Conservation (phyloP, 129 eudicot genomes). For the Heracleum sosnowskyi region DNA sequence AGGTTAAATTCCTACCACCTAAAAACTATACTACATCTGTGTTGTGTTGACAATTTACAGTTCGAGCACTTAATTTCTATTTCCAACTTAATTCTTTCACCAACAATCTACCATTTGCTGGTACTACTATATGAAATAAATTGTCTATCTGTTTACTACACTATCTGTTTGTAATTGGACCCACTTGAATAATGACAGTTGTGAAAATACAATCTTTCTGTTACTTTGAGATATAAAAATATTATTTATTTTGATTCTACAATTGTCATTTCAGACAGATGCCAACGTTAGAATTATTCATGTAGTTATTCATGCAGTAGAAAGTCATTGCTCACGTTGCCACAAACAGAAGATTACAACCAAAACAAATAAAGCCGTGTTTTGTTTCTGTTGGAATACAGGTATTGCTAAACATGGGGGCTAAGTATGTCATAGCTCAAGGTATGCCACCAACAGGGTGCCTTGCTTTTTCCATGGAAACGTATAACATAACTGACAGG, state of each 20-base stretch:
- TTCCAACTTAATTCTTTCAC: neutral
- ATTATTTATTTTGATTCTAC: too few relatives aligned
- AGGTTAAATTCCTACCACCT: conserved; percentile 30
- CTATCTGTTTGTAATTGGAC: neutral
- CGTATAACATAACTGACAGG: conserved; percentile 35
- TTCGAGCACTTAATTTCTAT: neutral
- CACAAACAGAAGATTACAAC: too few relatives aligned
- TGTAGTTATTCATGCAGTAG: too few relatives aligned
- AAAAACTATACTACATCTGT: neutral
- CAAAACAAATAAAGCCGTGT: neutral
- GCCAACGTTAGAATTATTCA: too few relatives aligned
- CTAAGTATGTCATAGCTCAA: conserved; percentile 69
- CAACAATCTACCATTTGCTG: neutral
- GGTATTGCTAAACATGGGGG: conserved; percentile 66
- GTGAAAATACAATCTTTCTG: too few relatives aligned
- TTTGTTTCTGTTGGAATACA: conserved; percentile 8
- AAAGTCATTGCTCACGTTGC: too few relatives aligned
- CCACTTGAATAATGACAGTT: neutral
- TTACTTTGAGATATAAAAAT: too few relatives aligned
- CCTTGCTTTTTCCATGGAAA: conserved; percentile 53
- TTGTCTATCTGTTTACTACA: neutral
- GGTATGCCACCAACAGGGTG: conserved; percentile 89
- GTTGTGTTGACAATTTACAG: neutral
- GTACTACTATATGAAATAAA: too few relatives aligned
- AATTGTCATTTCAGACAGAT: too few relatives aligned